These are phyloP conservation scores for Mycena rosella DNA, from an alignment of 768 basidiomycete species.

Conservation along the genomic window DNA sequence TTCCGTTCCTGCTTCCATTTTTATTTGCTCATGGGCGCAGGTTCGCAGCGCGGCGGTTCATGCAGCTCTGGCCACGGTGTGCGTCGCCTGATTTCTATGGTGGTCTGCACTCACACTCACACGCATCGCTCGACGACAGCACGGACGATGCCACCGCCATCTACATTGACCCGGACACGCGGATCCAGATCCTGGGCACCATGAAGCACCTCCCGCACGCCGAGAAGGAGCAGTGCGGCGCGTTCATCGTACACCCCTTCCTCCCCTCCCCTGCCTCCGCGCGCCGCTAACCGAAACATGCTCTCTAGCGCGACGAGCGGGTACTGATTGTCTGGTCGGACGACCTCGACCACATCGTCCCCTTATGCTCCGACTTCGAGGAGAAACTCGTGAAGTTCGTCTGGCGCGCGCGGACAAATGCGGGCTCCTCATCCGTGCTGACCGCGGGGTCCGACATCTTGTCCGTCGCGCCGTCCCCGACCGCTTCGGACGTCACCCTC, in stretches of 20 bases:
- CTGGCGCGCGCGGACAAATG: slow-evolving; percentile 62
- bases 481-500: too few species aligned
- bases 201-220: slow-evolving; percentile 77
- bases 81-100: too few species aligned
- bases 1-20: neutral
- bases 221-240: too few species aligned
- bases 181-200: slow-evolving; percentile 87
- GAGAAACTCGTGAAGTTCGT: slow-evolving; percentile 71
- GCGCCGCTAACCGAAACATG: too few species aligned
- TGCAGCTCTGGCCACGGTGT: slow-evolving; percentile 75
- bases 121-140: too few species aligned
- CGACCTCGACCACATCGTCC: slow-evolving; percentile 83
- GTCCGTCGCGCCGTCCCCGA: slow-evolving; percentile 50
- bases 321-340: slow-evolving; percentile 91
- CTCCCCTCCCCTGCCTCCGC: too few species aligned
- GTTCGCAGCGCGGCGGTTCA: slow-evolving; percentile 83
- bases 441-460: slow-evolving; percentile 45
- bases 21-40: neutral
- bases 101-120: too few species aligned
- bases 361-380: slow-evolving; percentile 77
- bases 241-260: too few species aligned
- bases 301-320: slow-evolving; percentile 78
- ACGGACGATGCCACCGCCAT: slow-evolving; percentile 72
- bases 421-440: slow-evolving; percentile 49
- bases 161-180: slow-evolving; percentile 82